These are phyloP conservation scores for Plasmodium adleri DNA, from an alignment of 169 alveolate species.

Conservation along the genomic window DNA sequence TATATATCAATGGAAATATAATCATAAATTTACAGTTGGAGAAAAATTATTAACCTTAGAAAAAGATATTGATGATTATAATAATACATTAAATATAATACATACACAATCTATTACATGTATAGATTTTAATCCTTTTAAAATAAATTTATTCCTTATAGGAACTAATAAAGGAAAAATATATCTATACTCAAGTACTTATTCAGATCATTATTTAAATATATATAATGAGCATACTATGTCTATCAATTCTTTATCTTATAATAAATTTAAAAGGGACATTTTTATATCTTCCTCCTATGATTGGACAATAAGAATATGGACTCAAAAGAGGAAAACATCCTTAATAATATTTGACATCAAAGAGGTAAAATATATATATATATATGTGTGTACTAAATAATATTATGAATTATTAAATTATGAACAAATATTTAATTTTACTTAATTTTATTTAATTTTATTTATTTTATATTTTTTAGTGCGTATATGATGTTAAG, in stretches of 20 bases:
- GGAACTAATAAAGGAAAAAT: conserved; percentile 71
- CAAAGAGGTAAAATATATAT: conserved; percentile 41
- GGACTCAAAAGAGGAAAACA: conserved; percentile 24
- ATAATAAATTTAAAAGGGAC: conserved; percentile 26
- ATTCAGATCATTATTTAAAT: conserved; percentile 46
- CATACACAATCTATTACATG: conserved; percentile 73
- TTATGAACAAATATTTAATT: no score
- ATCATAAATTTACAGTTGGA: conserved; percentile 68
- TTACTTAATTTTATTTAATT: no score
- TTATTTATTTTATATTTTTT: background rate
- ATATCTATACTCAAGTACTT: conserved; percentile 64
- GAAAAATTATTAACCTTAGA: conserved; percentile 59
- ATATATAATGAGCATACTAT: conserved; percentile 51
- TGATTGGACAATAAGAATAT: conserved; percentile 73
- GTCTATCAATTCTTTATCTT: conserved; percentile 50
- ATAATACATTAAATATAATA: conserved; percentile 12
- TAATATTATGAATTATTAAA: no score
- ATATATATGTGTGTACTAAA: background rate
- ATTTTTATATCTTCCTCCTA: conserved; percentile 70
- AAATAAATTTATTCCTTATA: conserved; percentile 50
- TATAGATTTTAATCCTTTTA: conserved; percentile 71
- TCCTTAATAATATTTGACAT: conserved; percentile 45
- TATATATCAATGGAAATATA: conserved; percentile 65
- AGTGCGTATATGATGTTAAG: conserved; percentile 65
- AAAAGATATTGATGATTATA: conserved; percentile 40